Base-by-base conservation (phyloP, 2,329 filamentous ascomycete genomes). In the Fonsecaea pedrosoi region DNA sequence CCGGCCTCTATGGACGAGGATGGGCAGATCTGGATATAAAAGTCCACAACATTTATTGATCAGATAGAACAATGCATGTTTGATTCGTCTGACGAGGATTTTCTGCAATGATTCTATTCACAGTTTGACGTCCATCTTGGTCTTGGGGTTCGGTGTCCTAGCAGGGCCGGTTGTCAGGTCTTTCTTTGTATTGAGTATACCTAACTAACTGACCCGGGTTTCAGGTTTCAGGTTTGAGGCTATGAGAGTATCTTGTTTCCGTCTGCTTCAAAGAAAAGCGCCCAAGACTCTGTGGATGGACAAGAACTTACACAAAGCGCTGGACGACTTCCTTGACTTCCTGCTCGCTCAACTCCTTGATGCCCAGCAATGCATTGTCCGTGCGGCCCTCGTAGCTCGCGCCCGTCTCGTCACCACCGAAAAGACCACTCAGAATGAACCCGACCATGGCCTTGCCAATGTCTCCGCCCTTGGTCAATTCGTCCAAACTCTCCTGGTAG, bases 351-450 rank as follows among this genome's bases (percentile, higher is more conserved):
- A 78, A 50, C 60, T 71, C 69, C 60, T 73, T 73, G 7, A 82
- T 64, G 1, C 79, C 80, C 25, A 82, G 68, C 53, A 80, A 62
- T 42, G 80, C 76, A 68, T 82, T 82, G 54, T 78, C 78, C 32
- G 76, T 25, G 42, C 74, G 25, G 1, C 50, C 74, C 59, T 73
- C 40, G 54, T 78, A 78, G 12, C 72, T 65, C 5, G 64, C 32
- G 2, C 77, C 68, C 25, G 63, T 68, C 15, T 64, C 63, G 7
- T 77, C 73, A 2, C 75, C 78, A 2, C 75, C 78, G 62, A 72
- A 80, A 55, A 81, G 71, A 1, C 72, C 69, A 3, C 73, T 64
- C 3, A 65, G 34, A 48, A 81, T 71, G 25, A 79, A 77, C 10
- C 73, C 75, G 1, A 73, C 2, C 15, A 69, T 73, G 56, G 77